Base-by-base conservation (phyloP, 1,284 basidiomycete genomes). In the Heliocybe sulcata region DNA sequence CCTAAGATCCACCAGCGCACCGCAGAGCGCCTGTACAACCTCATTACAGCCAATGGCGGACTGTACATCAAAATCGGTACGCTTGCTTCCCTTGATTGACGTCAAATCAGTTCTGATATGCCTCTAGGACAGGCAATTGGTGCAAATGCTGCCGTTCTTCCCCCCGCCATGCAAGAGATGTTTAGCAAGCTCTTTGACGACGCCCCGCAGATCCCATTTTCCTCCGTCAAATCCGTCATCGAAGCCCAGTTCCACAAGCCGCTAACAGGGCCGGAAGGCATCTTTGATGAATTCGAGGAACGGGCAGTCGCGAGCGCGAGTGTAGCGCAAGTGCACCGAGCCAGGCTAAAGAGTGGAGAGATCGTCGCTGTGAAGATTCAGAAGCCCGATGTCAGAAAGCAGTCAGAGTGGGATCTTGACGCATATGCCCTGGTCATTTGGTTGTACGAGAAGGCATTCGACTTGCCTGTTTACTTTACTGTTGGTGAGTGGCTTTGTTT, bases 341-440 rank as follows among this genome's bases (percentile, higher is more conserved):
- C 93, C 1, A 81, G 78, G 48, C 68, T 92, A 29, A 81, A 76
- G 59, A 58, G 59, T 9, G 67, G 64, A 1, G 54, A 59, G 49
- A 80, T 85, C 77, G 92, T 95, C 1, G 93, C 92, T 0, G 92
- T 96, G 59, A 95, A 95, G 71, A 76, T 94, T n/a, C 91, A 95
- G 71, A 94, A 94, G 63, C 92, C 91, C 0, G 88, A 84, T 27
- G 91, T 96, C 16, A 77, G 75, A 53, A 90, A 82, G 62, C 93
- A 96, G 72, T 85, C 91, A 70, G 83, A 90, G 57, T 92, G 85
- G 83, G 91, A 94, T 67, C 70, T 94, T 25, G 81, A 73, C 23
- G 81, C 79, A 2, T 87, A 81, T 63, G 70, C 79, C 12, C 60
- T 73, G 2, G 85, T 87, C 1, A 87, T 88, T 83, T 88, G 84